Evolutionary conservation across 78 protist species (phyloP), one percentile per base, ranked within the genome.

Genomic region (Emiliania huxleyi): DNA sequence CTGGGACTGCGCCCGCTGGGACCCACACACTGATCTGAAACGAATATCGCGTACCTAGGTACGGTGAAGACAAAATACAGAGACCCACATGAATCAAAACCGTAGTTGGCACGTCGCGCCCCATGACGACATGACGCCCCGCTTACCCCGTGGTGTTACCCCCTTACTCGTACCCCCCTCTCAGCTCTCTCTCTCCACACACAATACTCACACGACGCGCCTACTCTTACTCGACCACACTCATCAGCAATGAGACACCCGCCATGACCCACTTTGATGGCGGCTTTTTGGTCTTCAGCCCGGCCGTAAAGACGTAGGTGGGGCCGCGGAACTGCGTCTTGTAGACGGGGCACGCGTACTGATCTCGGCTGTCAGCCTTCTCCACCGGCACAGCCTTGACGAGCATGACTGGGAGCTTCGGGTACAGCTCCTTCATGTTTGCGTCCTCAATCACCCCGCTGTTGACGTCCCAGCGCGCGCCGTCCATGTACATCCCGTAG

Each of bases 381-480:
- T 90, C 93, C 18, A 0, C 1, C 46, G 56, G 22, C n/a, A 48
- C 29, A 11, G 94, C 92, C 92, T 93, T 52, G 85, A 71, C 48
- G 77, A 92, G 69, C 29, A 96, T 73, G 88, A 96, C 94, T 25
- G 98, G 98, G 90, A 96, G 18, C n/a, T 35, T 40, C 22, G 95
- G 95, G 83, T 79, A 95, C 25, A 97, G 91, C 44, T 95, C 96
- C 93, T 93, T 91, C 88, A 93, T 48, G 48, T 26, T 0, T 1
- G 96, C 22, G 33, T 97, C 98, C n/a, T 93, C 96, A 48, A 97
- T n/a, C 5, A 18, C 1, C 45, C 48, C 48, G 1, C 26, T 2
- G 12, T 21, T 2, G 12, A 96, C 91, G 91, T 97, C 96, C 96
- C 96, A 96, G 23, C 98, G 93, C 29, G 96, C 97, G 48, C 97